Base-by-base conservation (phyloP, 2,329 filamentous ascomycete genomes). In the Colletotrichum agaves region DNA sequence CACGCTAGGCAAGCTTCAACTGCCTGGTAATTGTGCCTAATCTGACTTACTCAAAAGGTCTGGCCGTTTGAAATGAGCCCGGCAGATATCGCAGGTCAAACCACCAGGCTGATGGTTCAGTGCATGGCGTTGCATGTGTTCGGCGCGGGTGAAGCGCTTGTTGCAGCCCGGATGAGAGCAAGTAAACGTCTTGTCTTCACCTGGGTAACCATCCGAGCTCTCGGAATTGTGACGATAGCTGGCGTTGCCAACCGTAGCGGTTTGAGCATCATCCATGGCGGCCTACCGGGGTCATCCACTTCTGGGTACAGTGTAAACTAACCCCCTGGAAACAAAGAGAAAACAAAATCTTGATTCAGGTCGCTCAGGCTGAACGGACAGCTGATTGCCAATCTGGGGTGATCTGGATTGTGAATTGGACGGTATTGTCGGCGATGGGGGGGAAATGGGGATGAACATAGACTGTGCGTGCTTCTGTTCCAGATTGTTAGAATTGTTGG, bases 21-120 rank as follows among this genome's bases (percentile, higher is more conserved):
- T 7, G 19, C 33, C 12, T 52, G 17, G 4, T 31, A 8, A 27
- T 27, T 13, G 33, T 7, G 33, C 33, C 17, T 53, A 17, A 2
- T 17, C 10, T 21, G 3, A 73, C 65, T 55, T 58, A 75, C 70
- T 72, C 63, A 77, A 69, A 46, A 90, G 76, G 75, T 90, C 88
- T 27, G 83, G 85, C 49, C 88, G 81, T 72, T 87, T 87, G 75
- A 90, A 90, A 72, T 88, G 86, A 31, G 87, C 86, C 63, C 83
- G 82, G 70, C 88, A 91, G 72, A 88, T 78, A 56, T 83, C 76
- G 72, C 88, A 90, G 3, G 86, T 88, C 67, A 82, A 83, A 47
- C 85, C 83, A 0, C 82, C 82, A 33, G 80, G 78, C n/a, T 80
- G 78, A 72, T 88, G 87, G 71, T 89, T 89, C 58, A 88, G 77